Evolutionary conservation across 257 asterid genomes (phyloP), one percentile per base, ranked within the genome.

Genomic region (Oldenlandia corymbosa): DNA sequence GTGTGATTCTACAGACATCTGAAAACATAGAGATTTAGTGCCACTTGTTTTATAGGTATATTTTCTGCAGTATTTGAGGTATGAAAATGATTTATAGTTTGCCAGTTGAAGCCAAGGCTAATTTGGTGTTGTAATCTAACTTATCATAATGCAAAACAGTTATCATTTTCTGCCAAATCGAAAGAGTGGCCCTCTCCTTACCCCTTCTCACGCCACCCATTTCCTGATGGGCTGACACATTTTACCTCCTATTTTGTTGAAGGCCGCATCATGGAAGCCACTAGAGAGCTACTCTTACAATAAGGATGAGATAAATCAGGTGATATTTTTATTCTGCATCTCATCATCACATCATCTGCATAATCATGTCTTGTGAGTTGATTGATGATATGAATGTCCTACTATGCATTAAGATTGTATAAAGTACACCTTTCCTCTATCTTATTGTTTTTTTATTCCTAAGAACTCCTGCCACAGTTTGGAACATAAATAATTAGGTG

Each of bases 301-400:
- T 86, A 87, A 87, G 80, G 97, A 90, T 70, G 99, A 93, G 77
- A 87, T 93, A 72, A 90, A 93, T 69, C 97, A 87, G 99, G 96
- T 93, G 30, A 48, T 68, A 65, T 49, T 32, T 43, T 64, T 43
- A 39, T 58, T 45, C 58, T 60, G 68, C 55, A 30, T 53, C 27
- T 12, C 39, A 11, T 41, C 20, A 11, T 53, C 9, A 30, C 26
- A 36, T 32, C 41, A 60, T 51, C 14, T 37, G 51, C n/a, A 16
- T 24, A 60, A 47, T 53, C 58, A 39, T 41, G 46, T 14, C n/a
- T 18, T 20, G 7, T 21, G 56, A 62, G 23, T 18, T 12, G 41
- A 46, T 54, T 13, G 42, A 23, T 30, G 14, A 9, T 20, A 28
- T 24, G 10, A 5, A 0, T 28, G 30, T 27, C 50, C 42, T 41